A percentile compares a stretch with the other conserved stretches of the same genome.
phyloP scores from a whole-genome alignment of 176 grass and related monocot species.

The Ananas comosus region DNA sequence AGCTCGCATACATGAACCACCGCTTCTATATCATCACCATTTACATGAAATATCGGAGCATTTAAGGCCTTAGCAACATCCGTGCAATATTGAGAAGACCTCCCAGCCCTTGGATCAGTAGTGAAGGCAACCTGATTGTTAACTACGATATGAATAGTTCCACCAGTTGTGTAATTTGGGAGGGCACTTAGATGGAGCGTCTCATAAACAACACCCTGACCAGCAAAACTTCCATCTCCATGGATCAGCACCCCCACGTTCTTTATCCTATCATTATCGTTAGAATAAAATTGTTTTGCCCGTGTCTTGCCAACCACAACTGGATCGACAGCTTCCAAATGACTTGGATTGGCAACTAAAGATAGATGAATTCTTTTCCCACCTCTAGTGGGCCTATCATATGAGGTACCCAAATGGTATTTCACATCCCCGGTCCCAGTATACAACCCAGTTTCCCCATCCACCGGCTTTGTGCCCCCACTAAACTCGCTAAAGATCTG shows the following conservation, averaged over 20 bases:
- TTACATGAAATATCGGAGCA: constrained; percentile 83
- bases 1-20: constrained; percentile 81
- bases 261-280: constrained; percentile 82
- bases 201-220: constrained; percentile 90
- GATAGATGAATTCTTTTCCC: constrained; percentile 87
- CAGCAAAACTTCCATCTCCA: constrained; percentile 92
- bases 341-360: constrained; percentile 85
- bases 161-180: constrained; percentile 87
- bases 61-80: constrained; percentile 64
- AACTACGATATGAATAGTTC: constrained; percentile 72
- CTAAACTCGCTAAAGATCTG: constrained; percentile 98
- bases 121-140: constrained; percentile 80
- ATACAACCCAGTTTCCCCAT: constrained; percentile 74
- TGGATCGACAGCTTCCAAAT: constrained; percentile 88
- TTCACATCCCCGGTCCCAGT: constrained; percentile 94
- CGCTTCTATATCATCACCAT: constrained; percentile 91
- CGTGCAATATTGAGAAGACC: constrained; percentile 68
- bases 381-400: constrained; percentile 79
- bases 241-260: constrained; percentile 81
- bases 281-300: constrained; percentile 85
- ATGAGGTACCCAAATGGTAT: constrained; percentile 92
- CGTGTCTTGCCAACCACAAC: constrained; percentile 83
- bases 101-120: constrained; percentile 55
- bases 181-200: constrained; percentile 93
- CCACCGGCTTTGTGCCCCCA: constrained; percentile 76